Evolutionary conservation across 352 stramenopile species (phyloP), one percentile per base, ranked within the genome.

Genomic region (Pseudoperonospora humuli): DNA sequence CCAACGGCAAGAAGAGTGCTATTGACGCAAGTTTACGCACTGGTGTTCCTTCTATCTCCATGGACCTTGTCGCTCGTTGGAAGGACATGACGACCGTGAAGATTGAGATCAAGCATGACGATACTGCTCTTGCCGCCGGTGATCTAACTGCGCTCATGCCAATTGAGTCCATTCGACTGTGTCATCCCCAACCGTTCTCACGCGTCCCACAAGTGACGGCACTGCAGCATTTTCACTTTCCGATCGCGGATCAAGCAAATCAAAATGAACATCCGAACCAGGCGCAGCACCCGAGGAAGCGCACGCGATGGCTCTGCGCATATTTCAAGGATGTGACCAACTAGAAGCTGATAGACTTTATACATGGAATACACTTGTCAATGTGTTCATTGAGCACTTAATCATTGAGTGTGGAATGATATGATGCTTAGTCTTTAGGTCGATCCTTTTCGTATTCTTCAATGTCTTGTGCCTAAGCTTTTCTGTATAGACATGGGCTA

Each of bases 51-150:
- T 50, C 45, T 18, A 73, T 88, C 15, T 79, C 70, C 1, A 80
- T 84, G 44, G 74, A 91, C 39, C 57, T 91, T 11, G 61, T 91
- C 33, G 64, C 77, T 24, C 71, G 75, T 24, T 91, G 79, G 79
- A 73, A 73, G 25, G 75, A 81, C 35, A 57, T 69, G 29, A 63
- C 65, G 39, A 75, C 77, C 40, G 79, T 91, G 21, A 84, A 85
- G 50, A 73, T 91, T 17, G 64, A 78, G 39, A 82, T 90, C 44
- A 63, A 75, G 47, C 72, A 88, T 57, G 54, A 75, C 38, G 75
- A 86, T 39, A n/a, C 50, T 10, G 39, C 27, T 13, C 32, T 53
- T 5, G 18, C 45, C 17, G 21, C 20, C 15, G 33, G 28, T 27
- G 35, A 62, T 25, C 28, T 33, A 21, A 46, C 33, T 2, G 46